Percentiles rank a stretch among this genome's conserved stretches.
phyloP scores from a whole-genome alignment of 306 rosid genomes.

The Dalbergia cultrata region DNA sequence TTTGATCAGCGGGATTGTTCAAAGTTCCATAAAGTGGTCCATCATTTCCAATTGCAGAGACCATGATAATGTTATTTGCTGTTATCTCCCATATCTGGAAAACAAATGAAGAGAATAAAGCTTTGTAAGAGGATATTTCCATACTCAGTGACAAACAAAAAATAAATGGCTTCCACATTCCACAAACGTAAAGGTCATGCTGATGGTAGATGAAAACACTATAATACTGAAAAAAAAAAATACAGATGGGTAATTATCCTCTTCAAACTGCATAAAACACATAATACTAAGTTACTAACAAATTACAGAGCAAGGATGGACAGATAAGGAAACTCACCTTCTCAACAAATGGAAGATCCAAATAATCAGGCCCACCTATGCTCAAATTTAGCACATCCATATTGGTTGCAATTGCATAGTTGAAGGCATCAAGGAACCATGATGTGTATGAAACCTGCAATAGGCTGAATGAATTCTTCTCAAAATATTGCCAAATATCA shows the following conservation, averaged over 20 bases:
- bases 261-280: constrained; percentile 1
- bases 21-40: constrained; percentile 98
- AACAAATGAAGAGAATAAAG: constrained; percentile 49
- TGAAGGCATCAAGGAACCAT: constrained; percentile 99
- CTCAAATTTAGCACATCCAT: constrained; percentile 98
- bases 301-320: constrained; percentile 29
- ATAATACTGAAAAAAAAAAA: background rate
- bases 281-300: background rate
- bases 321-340: constrained; percentile 61
- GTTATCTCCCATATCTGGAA: constrained; percentile 96
- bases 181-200: background rate
- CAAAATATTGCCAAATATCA: constrained; percentile 66
- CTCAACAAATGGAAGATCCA: constrained; percentile 99
- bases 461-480: constrained; percentile 87
- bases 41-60: constrained; percentile 98
- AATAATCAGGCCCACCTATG: constrained; percentile 97
- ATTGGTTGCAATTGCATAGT: constrained; percentile 93
- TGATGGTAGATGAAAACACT: background rate
- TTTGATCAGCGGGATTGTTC: constrained; percentile 98
- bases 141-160: constrained; percentile 1
- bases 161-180: constrained; percentile 7
- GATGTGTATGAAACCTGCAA: constrained; percentile 99
- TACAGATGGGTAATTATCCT: background rate
- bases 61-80: constrained; percentile 95
- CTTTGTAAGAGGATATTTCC: constrained; percentile 39